Conservation (phyloP, 2,329 filamentous ascomycete genomes). For the Thelonectria discophora region DNA sequence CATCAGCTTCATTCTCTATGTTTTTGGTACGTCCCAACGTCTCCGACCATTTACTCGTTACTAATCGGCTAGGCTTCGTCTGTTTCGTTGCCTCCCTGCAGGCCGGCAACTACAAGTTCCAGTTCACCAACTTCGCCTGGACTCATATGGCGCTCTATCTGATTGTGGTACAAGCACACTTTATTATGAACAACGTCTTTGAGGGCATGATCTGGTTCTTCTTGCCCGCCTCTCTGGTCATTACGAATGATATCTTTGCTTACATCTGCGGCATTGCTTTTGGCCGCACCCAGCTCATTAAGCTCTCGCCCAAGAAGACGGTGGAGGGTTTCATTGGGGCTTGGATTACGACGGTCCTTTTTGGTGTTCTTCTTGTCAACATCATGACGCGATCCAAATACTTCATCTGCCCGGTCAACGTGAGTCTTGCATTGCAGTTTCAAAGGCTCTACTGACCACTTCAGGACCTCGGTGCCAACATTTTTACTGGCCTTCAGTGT, state of each 20-base stretch:
- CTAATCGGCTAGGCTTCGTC: constrained; percentile 77
- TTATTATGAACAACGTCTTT: constrained; percentile 99
- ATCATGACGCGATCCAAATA: constrained; percentile 91
- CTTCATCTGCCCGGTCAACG: constrained; percentile 97
- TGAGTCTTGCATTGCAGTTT: constrained; percentile 48
- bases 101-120: constrained; percentile 96
- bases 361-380: constrained; percentile 83
- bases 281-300: constrained; percentile 94
- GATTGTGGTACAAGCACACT: constrained; percentile 97
- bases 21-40: constrained; percentile 76
- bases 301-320: constrained; percentile 98
- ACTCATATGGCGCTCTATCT: constrained; percentile 99
- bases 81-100: constrained; percentile 97
- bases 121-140: constrained; percentile 99
- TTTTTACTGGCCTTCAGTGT: constrained; percentile 90
- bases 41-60: not conserved
- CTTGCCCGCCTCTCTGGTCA: constrained; percentile 90
- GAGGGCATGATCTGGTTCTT: constrained; percentile 99
- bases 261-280: constrained; percentile 98
- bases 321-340: constrained; percentile 97
- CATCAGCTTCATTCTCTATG: constrained; percentile 98
- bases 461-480: constrained; percentile 87
- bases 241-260: constrained; percentile 98
- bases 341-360: constrained; percentile 93
- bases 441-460: not conserved